Base-by-base conservation (phyloP, 2,329 filamentous ascomycete genomes). In the Pyricularia sp. region DNA sequence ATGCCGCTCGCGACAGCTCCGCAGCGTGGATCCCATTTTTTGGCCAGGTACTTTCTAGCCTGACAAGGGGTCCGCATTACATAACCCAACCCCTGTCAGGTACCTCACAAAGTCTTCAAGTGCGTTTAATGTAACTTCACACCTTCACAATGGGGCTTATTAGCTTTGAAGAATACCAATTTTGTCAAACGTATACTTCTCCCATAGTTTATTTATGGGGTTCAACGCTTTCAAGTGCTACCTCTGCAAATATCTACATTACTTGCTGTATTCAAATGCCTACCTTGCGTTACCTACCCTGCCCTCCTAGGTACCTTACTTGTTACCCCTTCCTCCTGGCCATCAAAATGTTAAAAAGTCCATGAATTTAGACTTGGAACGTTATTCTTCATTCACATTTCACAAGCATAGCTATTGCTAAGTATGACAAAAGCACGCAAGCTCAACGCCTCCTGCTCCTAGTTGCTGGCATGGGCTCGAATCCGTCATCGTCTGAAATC, bases 401-500 rank as follows among this genome's bases (percentile, higher is more conserved):
- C 53, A 24, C 22, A 24, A 55, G 24, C 4, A 53, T 9, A 55
- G 53, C 53, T 28, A 13, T 2, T 24, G 24, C 53, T 13, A 28
- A 2, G 8, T 26, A 28, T 30, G 16, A 49, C n/a, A 5, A n/a
- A 8, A 59, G 8, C 19, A 19, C 10, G 7, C 26, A 59, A 59
- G 26, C 13, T 63, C 24, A 49, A 33, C 62, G 62, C 57, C 64
- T 65, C 33, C 64, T 64, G 9, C 63, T 62, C 12, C 64, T 60
- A 9, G 64, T 66, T 6, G 60, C 44, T 26, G 66, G 62, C 12
- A 65, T 65, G 1, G 69, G 67, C 62, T 68, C 69, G 53, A 68
- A 69, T 28, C 53, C 68, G 22, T 69, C 69, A 4, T 64, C 68
- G 22, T 68, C 69, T 0, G 67, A 68, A 12, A 70, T 70, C 62